A percentile compares a stretch with the other conserved stretches of the same genome.
Conservation (phyloP, 2,329 filamentous ascomycete species). For the Knoxdaviesia capensis region DNA sequence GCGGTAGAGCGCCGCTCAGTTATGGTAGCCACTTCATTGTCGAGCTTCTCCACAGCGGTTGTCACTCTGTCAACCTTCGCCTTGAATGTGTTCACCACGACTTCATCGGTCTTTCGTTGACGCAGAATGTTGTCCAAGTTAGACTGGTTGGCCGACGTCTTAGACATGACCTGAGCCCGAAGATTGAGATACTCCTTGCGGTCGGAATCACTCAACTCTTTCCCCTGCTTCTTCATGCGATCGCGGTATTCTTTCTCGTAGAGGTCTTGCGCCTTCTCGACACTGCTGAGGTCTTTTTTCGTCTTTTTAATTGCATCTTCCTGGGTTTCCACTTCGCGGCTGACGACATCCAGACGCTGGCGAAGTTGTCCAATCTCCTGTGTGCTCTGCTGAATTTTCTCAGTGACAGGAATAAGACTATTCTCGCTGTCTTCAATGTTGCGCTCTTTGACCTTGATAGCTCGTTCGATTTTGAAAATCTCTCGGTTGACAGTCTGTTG, state of each 20-base stretch:
- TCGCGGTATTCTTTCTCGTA: constrained; percentile 81
- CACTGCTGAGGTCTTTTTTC: constrained; percentile 58
- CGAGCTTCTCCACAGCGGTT: constrained; percentile 51
- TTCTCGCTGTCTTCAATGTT: constrained; percentile 75
- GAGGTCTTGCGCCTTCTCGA: constrained; percentile 76
- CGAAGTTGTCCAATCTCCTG: constrained; percentile 49
- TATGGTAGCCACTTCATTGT: constrained; percentile 49
- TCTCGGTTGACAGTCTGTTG: constrained; percentile 59
- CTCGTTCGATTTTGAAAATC: constrained; percentile 63
- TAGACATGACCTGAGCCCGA: constrained; percentile 66
- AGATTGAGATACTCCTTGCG: constrained; percentile 77
- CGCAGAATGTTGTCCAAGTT: constrained; percentile 74
- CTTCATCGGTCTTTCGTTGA: constrained; percentile 78
- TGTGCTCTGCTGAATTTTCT: constrained; percentile 68
- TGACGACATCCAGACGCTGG: constrained; percentile 47
- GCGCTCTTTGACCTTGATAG: constrained; percentile 70
- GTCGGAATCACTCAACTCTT: constrained; percentile 67
- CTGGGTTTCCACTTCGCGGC: constrained; percentile 59
- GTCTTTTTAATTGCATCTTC: constrained; percentile 47
- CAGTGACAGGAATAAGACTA: constrained; percentile 69
- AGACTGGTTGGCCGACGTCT: constrained; percentile 60
- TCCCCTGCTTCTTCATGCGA: constrained; percentile 68
- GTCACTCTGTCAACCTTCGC: constrained; percentile 69
- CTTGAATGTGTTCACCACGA: constrained; percentile 74
- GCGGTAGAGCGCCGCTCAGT: constrained; percentile 46